phyloP scores from a whole-genome alignment of 2,329 filamentous ascomycete genomes.

The Nannizziopsis barbatae region DNA sequence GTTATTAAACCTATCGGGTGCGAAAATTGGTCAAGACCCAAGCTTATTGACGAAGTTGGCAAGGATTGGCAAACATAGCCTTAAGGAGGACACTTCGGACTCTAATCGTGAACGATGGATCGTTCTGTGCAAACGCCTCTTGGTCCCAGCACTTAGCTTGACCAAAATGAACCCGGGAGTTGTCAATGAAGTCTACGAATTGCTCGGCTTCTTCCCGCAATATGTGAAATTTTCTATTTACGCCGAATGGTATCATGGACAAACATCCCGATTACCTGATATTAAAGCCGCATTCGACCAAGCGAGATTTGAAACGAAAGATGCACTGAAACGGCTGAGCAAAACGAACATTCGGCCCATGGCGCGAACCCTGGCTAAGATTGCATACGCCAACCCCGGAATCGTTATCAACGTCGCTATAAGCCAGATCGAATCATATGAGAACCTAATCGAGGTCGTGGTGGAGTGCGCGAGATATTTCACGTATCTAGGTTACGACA shows the following conservation, averaged over 20 bases:
- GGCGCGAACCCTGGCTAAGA: slow-evolving; percentile 79
- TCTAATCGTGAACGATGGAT: slow-evolving; percentile 69
- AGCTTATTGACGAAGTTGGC: slow-evolving; percentile 67
- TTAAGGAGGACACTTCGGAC: slow-evolving; percentile 57
- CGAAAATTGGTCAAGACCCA: slow-evolving; percentile 78
- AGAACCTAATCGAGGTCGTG: slow-evolving; percentile 87
- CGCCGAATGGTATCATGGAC: slow-evolving; percentile 79
- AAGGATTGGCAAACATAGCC: slow-evolving; percentile 69
- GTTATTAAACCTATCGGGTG: slow-evolving; percentile 72
- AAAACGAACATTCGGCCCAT: slow-evolving; percentile 77
- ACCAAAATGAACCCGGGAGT: slow-evolving; percentile 73
- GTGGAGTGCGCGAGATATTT: slow-evolving; percentile 94
- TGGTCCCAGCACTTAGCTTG: slow-evolving; percentile 81
- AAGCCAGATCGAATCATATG: slow-evolving; percentile 83
- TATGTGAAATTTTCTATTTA: slow-evolving; percentile 77
- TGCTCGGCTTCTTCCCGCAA: slow-evolving; percentile 68
- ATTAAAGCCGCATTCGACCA: slow-evolving; percentile 68
- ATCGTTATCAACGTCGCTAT: slow-evolving; percentile 84
- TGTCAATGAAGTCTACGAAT: slow-evolving; percentile 74
- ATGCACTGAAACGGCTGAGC: slow-evolving; percentile 79
- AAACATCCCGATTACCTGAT: slow-evolving; percentile 62
- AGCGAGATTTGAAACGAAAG: slow-evolving; percentile 66
- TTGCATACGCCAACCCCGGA: slow-evolving; percentile 81
- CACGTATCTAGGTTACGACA: slow-evolving; percentile 82
- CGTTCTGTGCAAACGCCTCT: slow-evolving; percentile 65